These are phyloP conservation scores for Skeletonema potamos DNA, from an alignment of 108 stramenopile genomes.

Conservation along the genomic window DNA sequence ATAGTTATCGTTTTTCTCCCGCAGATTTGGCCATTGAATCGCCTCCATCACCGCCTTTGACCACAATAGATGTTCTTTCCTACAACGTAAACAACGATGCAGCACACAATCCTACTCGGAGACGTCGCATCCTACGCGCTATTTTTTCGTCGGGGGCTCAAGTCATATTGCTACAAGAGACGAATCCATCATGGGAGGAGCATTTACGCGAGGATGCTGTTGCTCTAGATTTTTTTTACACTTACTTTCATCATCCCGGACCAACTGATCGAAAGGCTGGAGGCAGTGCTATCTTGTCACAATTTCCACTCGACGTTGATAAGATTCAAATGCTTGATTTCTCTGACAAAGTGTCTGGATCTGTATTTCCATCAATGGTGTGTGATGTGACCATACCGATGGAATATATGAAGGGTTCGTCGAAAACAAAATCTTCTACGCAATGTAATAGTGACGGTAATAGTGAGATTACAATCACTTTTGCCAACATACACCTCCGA, in stretches of 20 bases:
- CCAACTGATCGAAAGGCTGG: constrained; percentile 31
- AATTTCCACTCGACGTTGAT: constrained; percentile 27
- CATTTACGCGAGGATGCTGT: constrained; percentile 13
- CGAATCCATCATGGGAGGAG: constrained; percentile 36
- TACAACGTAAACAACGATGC: constrained; percentile 39
- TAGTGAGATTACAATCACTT: constrained; percentile 3
- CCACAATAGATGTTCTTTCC: constrained; percentile 29
- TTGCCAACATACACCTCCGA: constrained; percentile 40
- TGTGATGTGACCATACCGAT: constrained; percentile 17
- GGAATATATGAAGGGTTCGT: background rate
- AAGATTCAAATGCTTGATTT: constrained; percentile 25
- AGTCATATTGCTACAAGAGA: constrained; percentile 42
- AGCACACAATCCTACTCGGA: background rate
- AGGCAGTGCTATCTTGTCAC: constrained; percentile 39
- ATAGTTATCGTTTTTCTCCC: constrained; percentile 23
- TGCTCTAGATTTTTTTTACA: constrained; percentile 8
- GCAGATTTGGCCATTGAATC: constrained; percentile 12
- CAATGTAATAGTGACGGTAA: background rate
- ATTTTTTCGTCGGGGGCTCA: constrained; percentile 41
- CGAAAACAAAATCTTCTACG: background rate
- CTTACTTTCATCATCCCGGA: constrained; percentile 35
- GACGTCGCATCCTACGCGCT: constrained; percentile 22
- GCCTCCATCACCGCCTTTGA: background rate
- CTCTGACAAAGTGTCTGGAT: constrained; percentile 21
- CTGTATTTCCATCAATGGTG: constrained; percentile 40